Evolutionary conservation across 2,329 filamentous ascomycete genomes (phyloP).

Genomic region (Fusarium praegraminearum): DNA sequence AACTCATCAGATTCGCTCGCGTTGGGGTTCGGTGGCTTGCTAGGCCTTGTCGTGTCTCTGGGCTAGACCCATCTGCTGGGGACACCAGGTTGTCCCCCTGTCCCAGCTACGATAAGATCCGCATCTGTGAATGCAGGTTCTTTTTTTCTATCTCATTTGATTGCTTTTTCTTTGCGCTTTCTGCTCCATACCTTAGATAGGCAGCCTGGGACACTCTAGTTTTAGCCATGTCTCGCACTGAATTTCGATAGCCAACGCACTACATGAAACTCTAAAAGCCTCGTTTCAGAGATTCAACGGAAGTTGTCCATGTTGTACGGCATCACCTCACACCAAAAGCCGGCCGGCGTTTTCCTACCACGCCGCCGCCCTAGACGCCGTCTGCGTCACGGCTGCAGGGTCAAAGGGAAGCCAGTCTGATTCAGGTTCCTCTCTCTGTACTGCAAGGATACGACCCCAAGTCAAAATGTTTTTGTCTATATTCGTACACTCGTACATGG

Average conservation of each 20-base stretch:
- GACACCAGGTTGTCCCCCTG: conserved; percentile 24
- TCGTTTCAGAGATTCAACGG: conserved; percentile 38
- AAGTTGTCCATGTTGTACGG: conserved; percentile 25
- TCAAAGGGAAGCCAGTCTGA: conserved; percentile 18
- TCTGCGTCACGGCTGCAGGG: conserved; percentile 36
- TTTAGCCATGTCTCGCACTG: conserved; percentile 23
- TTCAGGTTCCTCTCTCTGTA: conserved; percentile 21
- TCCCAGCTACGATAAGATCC: conserved; percentile 43
- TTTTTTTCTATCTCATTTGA: conserved; percentile 5
- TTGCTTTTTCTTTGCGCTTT: conserved; percentile 22
- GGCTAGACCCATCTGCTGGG: conserved; percentile 31
- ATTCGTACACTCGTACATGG: conserved; percentile 6
- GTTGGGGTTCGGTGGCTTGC: conserved; percentile 44
- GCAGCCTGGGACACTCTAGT: conserved; percentile 7
- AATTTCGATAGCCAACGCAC: conserved; percentile 29
- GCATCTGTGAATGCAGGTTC: conserved; percentile 25
- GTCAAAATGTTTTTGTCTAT: background rate
- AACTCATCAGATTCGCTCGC: conserved; percentile 38
- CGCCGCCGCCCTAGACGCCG: conserved; percentile 30
- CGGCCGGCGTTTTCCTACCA: conserved; percentile 25
- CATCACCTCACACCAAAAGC: background rate
- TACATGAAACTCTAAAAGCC: conserved; percentile 27
- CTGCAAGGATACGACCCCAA: conserved; percentile 23
- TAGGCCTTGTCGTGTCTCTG: conserved; percentile 30
- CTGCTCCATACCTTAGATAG: conserved; percentile 14